These are phyloP conservation scores for Pyricularia grisea DNA, from an alignment of 2,329 filamentous ascomycete species.

Conservation along the genomic window DNA sequence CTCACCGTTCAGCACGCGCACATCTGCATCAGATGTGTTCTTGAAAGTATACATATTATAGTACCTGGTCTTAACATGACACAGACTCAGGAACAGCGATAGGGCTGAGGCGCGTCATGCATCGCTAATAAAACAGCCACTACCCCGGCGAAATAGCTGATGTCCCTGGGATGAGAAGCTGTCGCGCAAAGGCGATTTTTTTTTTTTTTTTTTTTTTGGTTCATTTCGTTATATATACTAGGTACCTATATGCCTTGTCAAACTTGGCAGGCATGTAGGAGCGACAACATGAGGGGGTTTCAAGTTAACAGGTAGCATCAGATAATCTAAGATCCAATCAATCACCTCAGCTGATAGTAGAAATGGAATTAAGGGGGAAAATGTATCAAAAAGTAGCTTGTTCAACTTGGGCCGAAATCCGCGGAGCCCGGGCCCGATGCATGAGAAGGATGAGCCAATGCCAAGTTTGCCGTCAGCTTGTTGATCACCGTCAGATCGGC, in stretches of 20 bases:
- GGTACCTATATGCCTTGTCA: neutral
- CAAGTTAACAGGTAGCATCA: neutral
- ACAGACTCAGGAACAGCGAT: neutral
- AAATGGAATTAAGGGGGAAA: neutral
- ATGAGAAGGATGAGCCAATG: neutral
- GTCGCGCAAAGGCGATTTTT: neutral
- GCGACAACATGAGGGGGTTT: neutral
- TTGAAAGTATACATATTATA: neutral
- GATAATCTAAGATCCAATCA: neutral
- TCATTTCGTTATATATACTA: neutral
- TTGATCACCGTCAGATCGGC: neutral
- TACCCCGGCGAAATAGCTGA: neutral
- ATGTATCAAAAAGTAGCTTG: neutral
- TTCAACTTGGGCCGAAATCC: neutral
- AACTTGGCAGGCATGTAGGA: neutral
- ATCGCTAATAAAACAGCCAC: neutral
- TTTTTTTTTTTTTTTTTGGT: too few species aligned
- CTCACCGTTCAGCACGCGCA: neutral
- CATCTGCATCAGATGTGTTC: neutral
- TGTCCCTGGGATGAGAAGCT: neutral
- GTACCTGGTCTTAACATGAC: neutral
- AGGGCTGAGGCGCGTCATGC: neutral
- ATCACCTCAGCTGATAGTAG: neutral
- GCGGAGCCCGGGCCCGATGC: too few species aligned
- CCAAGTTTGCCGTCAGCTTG: neutral